A percentile compares a stretch with the other conserved stretches of the same genome.
Conservation (phyloP, 2,329 filamentous ascomycete genomes). For the Zymoseptoria passerinii region DNA sequence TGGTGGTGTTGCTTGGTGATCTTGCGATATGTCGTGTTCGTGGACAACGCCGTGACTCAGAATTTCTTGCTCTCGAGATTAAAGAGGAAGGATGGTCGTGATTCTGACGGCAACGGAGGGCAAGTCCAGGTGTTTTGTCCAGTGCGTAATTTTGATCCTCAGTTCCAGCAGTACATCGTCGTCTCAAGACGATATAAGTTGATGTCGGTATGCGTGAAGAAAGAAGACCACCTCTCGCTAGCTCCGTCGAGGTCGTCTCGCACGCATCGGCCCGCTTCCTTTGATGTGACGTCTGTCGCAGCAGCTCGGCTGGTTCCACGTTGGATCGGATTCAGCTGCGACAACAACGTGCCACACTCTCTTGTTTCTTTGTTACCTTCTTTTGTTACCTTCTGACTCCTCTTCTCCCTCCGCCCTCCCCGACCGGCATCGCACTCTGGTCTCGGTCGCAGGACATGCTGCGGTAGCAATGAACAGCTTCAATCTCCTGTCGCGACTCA, state of each 20-base stretch:
- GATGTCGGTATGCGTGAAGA: not conserved
- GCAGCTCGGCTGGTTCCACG: not conserved
- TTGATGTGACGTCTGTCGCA: not conserved
- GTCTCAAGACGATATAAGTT: not conserved
- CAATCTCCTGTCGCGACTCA: conserved; percentile 79
- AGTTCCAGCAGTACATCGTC: not conserved
- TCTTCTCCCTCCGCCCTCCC: not conserved
- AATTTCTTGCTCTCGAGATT: not conserved
- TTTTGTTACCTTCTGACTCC: too few relatives aligned
- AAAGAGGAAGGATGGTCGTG: not conserved
- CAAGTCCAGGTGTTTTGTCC: not conserved
- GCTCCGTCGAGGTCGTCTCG: not conserved
- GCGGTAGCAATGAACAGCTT: conserved; percentile 78
- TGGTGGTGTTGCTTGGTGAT: conserved; percentile 2
- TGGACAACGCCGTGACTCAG: not conserved
- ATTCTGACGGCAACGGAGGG: not conserved
- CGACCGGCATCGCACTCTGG: not conserved
- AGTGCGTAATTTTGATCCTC: not conserved
- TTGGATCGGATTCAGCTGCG: not conserved
- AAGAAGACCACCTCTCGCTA: not conserved
- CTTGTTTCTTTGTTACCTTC: not conserved
- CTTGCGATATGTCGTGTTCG: not conserved
- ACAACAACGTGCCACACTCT: not conserved
- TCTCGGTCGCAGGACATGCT: not conserved
- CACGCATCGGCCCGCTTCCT: not conserved